Evolutionary conservation across 2,329 filamentous ascomycete genomes (phyloP).

Genomic region (Septoria linicola): DNA sequence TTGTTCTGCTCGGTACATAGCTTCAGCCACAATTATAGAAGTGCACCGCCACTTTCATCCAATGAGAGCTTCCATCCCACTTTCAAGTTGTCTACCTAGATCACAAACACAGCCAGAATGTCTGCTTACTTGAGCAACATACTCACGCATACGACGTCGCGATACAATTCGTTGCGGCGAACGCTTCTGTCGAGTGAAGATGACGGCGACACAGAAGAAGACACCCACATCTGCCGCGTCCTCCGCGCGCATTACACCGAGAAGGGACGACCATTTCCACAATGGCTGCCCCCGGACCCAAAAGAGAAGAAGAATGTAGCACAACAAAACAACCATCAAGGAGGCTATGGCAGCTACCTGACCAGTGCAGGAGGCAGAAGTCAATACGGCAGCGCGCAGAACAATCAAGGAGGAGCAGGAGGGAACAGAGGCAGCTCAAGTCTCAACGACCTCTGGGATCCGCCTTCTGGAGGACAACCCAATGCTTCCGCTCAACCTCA

Average conservation of each 20-base stretch:
- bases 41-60: too few relatives aligned
- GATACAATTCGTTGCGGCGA: slow-evolving; percentile 58
- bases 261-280: slow-evolving; percentile 75
- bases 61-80: too few relatives aligned
- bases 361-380: slow-evolving; percentile 37
- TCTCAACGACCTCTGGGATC: slow-evolving; percentile 61
- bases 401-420: slow-evolving; percentile 5
- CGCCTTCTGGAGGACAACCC: slow-evolving; percentile 38
- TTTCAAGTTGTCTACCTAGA: too few relatives aligned
- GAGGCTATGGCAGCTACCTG: slow-evolving; percentile 33
- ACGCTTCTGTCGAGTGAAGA: slow-evolving; percentile 65
- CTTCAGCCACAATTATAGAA: too few relatives aligned
- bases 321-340: slow-evolving; percentile 35
- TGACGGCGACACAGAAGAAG: slow-evolving; percentile 67
- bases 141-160: slow-evolving; percentile 56
- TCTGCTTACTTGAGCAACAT: slow-evolving; percentile 78
- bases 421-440: slow-evolving; percentile 44
- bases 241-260: slow-evolving; percentile 90
- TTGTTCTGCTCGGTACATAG: too few relatives aligned
- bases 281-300: slow-evolving; percentile 89
- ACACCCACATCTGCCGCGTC: slow-evolving; percentile 91
- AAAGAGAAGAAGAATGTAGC: slow-evolving; percentile 56
- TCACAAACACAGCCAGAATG: slow-evolving; percentile 50
- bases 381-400: slow-evolving; percentile 19
- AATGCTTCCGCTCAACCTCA: slow-evolving; percentile 44